Base-by-base conservation (phyloP, 176 grass and related monocot genomes). In the Rhynchospora breviuscula region DNA sequence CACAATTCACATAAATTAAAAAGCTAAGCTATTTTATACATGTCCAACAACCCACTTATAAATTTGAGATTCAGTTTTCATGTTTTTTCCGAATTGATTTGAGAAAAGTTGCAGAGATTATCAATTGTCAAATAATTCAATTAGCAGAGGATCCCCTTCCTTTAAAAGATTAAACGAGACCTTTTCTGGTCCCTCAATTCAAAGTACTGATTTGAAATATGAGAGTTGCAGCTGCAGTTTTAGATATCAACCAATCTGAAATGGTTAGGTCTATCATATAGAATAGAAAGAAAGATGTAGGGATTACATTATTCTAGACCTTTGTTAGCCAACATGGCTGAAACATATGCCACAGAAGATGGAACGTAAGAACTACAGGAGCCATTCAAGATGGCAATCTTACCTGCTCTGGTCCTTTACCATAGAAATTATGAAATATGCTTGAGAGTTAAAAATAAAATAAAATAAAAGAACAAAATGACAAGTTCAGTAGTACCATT, bases 401-500 rank as follows among this genome's bases (percentile, higher is more conserved):
- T 13, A 68, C 65, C 31, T 40, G 13, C 31, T 68, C 65, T 40
- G 14, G 13, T 40, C 65, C 65, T 43, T 26, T 43, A 68, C 31
- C 33, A 68, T 68, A 43, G 35, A 68, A 43, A 68, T 40, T 68
- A 66, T 10, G 63, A 66, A 68, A 43, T 51, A 85, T 13, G 48
- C 33, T 59, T 81, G 21, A 14, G 52, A 18, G 23, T 51, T 65
- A 19, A 26, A 84, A 74, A 79, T 62, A 21, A 84, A 74, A 79
- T 62, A 26, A 84, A 74, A 79, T 62, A 29, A 29, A 29, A 29
- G 0, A 79, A 88, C 8, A 48, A 33, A 40, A 63, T 46, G 81
- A 64, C 43, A 82, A 21, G 33, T 51, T 79, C 4, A 6, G 49
- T 59, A 84, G 81, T 91, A 99, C 91, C 82, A 90, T 91, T 89